These are phyloP conservation scores for Dactylellina haptotyla DNA, from an alignment of 2,329 filamentous ascomycete genomes.

Conservation along the genomic window DNA sequence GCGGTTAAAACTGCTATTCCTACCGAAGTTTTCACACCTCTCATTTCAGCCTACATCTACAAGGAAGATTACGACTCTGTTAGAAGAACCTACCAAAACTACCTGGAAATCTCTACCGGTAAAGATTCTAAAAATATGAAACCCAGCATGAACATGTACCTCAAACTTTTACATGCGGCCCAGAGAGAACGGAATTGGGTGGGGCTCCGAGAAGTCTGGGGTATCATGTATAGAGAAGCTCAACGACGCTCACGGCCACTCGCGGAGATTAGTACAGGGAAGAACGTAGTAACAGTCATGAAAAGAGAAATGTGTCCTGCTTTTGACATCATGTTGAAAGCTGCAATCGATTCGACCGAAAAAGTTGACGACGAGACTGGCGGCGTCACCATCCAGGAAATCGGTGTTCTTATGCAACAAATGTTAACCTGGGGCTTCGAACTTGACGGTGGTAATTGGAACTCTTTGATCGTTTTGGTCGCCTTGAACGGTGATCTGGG, in stretches of 20 bases:
- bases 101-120: slow-evolving; percentile 15
- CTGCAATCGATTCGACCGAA: slow-evolving; percentile 31
- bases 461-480: slow-evolving; percentile 32
- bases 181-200: slow-evolving; percentile 37
- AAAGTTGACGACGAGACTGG: neutral
- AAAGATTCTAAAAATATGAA: slow-evolving; percentile 27
- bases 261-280: slow-evolving; percentile 31
- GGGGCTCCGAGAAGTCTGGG: slow-evolving; percentile 34
- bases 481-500: slow-evolving; percentile 32
- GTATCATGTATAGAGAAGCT: slow-evolving; percentile 31
- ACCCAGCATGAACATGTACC: slow-evolving; percentile 43
- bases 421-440: slow-evolving; percentile 39
- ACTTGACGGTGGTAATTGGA: slow-evolving; percentile 51
- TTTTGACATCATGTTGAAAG: slow-evolving; percentile 43
- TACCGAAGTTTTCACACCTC: slow-evolving; percentile 56
- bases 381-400: slow-evolving; percentile 29
- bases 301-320: slow-evolving; percentile 47
- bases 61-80: slow-evolving; percentile 48
- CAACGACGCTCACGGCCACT: slow-evolving; percentile 30
- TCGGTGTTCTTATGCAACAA: slow-evolving; percentile 27
- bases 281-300: slow-evolving; percentile 41
- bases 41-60: slow-evolving; percentile 54
- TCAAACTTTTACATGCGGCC: slow-evolving; percentile 41
- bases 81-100: slow-evolving; percentile 32
- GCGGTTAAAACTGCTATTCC: slow-evolving; percentile 56